Conservation (phyloP, 108 stramenopile genomes). For the Parietichytrium sp. region DNA sequence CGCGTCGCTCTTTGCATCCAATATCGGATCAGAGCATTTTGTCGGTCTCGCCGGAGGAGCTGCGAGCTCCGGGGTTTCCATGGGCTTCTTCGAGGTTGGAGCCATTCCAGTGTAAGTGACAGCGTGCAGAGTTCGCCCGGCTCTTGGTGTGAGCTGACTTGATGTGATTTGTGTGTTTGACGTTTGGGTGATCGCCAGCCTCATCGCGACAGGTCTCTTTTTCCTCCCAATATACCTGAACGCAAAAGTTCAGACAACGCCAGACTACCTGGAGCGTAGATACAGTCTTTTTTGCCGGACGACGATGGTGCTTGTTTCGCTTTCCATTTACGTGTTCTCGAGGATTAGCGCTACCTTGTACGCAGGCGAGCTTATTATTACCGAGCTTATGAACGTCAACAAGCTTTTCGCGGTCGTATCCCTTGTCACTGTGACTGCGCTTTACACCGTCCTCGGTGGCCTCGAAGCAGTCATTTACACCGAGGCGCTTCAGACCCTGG, state of each 20-base stretch:
- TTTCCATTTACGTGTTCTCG: slow-evolving; percentile 14
- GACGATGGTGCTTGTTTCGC: slow-evolving; percentile 20
- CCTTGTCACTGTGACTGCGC: slow-evolving; percentile 13
- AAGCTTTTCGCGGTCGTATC: not conserved
- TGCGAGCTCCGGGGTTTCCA: slow-evolving; percentile 16
- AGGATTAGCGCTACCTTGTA: slow-evolving; percentile 15
- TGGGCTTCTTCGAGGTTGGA: slow-evolving; percentile 24
- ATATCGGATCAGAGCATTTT: slow-evolving; percentile 29
- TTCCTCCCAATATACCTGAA: slow-evolving; percentile 28
- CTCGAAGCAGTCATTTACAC: slow-evolving; percentile 39
- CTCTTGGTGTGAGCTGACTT: not conserved
- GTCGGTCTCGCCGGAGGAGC: slow-evolving; percentile 34
- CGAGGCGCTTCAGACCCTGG: not conserved
- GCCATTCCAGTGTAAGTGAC: no score
- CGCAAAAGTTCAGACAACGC: not conserved
- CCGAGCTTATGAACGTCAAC: slow-evolving; percentile 37
- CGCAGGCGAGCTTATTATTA: slow-evolving; percentile 21
- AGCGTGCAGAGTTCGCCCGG: no score
- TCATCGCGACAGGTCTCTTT: not conserved
- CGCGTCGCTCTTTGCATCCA: slow-evolving; percentile 14
- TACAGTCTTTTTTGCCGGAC: slow-evolving; percentile 5
- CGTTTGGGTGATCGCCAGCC: not conserved
- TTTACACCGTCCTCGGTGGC: slow-evolving; percentile 29
- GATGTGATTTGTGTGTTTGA: not conserved
- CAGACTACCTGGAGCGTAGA: slow-evolving; percentile 30